These are phyloP conservation scores for Ceratonia siliqua DNA, from an alignment of 306 rosid species.

Conservation along the genomic window DNA sequence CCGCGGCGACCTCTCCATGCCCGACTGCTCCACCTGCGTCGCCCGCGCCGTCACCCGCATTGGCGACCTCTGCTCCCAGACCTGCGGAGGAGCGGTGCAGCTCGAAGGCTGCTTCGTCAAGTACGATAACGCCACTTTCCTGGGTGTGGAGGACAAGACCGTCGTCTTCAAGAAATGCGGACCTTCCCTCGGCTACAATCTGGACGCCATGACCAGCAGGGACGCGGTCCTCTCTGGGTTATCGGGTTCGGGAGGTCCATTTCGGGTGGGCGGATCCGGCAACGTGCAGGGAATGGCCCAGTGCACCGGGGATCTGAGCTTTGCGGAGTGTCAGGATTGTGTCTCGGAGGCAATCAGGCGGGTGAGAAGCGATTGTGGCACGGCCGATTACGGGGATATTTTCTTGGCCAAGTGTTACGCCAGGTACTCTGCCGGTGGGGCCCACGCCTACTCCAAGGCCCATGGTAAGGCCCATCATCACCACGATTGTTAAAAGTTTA, in stretches of 20 bases:
- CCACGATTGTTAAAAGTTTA: not conserved
- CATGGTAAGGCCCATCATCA: slow-evolving; percentile 49
- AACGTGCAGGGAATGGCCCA: slow-evolving; percentile 66
- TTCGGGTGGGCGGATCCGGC: slow-evolving; percentile 68
- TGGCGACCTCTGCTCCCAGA: slow-evolving; percentile 49
- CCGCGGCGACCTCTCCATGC: slow-evolving; percentile 90
- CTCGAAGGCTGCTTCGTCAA: slow-evolving; percentile 82
- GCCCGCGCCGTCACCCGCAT: slow-evolving; percentile 61
- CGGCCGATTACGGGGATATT: slow-evolving; percentile 70
- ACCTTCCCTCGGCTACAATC: slow-evolving; percentile 67
- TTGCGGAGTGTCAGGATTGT: slow-evolving; percentile 71
- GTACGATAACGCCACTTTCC: slow-evolving; percentile 73
- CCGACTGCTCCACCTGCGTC: slow-evolving; percentile 81
- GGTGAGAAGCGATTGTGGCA: slow-evolving; percentile 68
- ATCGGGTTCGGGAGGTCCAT: slow-evolving; percentile 50
- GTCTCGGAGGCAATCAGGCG: slow-evolving; percentile 58
- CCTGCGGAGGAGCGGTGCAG: slow-evolving; percentile 77
- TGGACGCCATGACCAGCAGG: slow-evolving; percentile 48
- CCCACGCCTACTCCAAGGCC: slow-evolving; percentile 48
- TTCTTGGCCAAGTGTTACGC: slow-evolving; percentile 83
- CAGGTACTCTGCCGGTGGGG: slow-evolving; percentile 56
- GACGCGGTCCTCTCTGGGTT: slow-evolving; percentile 64
- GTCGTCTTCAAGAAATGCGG: slow-evolving; percentile 82
- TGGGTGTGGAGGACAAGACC: slow-evolving; percentile 75
- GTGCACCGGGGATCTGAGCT: slow-evolving; percentile 69